A percentile compares a stretch with the other conserved stretches of the same genome.
phyloP scores from a whole-genome alignment of 306 rosid genomes.

The Aeschynomene evenia region DNA sequence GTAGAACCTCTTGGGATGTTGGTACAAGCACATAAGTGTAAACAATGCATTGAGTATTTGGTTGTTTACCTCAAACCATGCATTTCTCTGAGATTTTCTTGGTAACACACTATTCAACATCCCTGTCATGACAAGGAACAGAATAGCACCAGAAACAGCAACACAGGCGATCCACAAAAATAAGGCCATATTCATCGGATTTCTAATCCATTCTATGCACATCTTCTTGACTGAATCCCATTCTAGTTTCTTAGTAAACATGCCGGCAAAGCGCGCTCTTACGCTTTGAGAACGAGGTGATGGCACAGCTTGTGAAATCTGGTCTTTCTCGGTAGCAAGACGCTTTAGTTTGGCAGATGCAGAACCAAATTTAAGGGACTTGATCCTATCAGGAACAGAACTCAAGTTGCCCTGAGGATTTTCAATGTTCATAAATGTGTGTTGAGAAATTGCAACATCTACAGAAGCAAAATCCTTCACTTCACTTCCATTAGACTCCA shows the following conservation, averaged over 20 bases:
- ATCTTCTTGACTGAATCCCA: slow-evolving; percentile 58
- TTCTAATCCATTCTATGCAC: slow-evolving; percentile 65
- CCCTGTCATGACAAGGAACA: slow-evolving; percentile 94
- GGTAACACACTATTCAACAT: slow-evolving; percentile 69
- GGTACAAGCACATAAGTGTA: slow-evolving; percentile 91
- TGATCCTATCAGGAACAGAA: slow-evolving; percentile 37
- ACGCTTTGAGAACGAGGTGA: slow-evolving; percentile 48
- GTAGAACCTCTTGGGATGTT: slow-evolving; percentile 75
- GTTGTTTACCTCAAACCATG: slow-evolving; percentile 92
- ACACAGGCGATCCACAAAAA: slow-evolving; percentile 70
- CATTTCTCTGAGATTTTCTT: slow-evolving; percentile 62
- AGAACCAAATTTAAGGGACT: slow-evolving; percentile 62
- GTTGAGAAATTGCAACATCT: slow-evolving; percentile 41
- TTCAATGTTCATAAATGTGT: slow-evolving; percentile 38
- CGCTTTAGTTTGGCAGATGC: slow-evolving; percentile 68
- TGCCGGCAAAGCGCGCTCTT: slow-evolving; percentile 47
- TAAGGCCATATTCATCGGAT: slow-evolving; percentile 88
- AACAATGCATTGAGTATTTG: slow-evolving; percentile 91
- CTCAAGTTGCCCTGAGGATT: slow-evolving; percentile 35
- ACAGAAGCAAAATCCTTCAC: slow-evolving; percentile 43
- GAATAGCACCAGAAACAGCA: slow-evolving; percentile 84
- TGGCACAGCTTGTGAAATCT: slow-evolving; percentile 60
- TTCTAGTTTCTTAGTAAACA: slow-evolving; percentile 61
- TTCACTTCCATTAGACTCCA: slow-evolving; percentile 43
- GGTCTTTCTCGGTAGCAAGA: slow-evolving; percentile 58